Percentiles rank a stretch among this genome's conserved stretches.
phyloP scores from a whole-genome alignment of 257 asterid species.

The Solanum neorickii region DNA sequence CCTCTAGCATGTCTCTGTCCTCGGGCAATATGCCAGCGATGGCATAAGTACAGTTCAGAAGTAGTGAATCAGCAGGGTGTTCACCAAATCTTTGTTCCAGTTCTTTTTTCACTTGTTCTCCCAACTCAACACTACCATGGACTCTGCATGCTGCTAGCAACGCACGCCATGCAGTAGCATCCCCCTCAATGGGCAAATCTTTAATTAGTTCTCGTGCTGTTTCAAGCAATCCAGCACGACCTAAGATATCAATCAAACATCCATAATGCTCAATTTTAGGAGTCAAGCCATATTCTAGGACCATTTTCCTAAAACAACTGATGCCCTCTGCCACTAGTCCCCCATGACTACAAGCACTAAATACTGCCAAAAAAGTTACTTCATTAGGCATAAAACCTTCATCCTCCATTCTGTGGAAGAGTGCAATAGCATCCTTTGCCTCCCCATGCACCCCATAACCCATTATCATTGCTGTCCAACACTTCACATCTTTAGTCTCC shows the following conservation, averaged over 20 bases:
- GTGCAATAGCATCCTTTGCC: constrained; percentile 25
- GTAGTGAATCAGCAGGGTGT: constrained; percentile 40
- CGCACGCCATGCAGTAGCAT: constrained; percentile 53
- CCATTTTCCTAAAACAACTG: constrained; percentile 36
- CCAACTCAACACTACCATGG: constrained; percentile 40
- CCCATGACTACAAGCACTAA: constrained; percentile 58
- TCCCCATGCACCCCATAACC: constrained; percentile 41
- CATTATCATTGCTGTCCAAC: constrained; percentile 57
- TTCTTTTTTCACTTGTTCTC: constrained; percentile 29
- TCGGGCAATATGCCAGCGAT: constrained; percentile 32
- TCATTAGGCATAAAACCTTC: constrained; percentile 42
- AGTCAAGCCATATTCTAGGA: constrained; percentile 22
- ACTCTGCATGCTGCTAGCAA: constrained; percentile 59
- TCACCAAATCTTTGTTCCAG: constrained; percentile 22
- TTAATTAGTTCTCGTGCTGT: constrained; percentile 37
- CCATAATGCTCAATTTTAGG: constrained; percentile 61
- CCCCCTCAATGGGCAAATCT: constrained; percentile 35
- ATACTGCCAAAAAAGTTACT: constrained; percentile 52
- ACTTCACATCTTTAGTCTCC: constrained; percentile 38
- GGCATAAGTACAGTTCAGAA: constrained; percentile 30
- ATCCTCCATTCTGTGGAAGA: constrained; percentile 39
- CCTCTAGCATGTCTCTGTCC: constrained; percentile 4
- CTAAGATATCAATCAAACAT: constrained; percentile 49
- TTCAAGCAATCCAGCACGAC: constrained; percentile 51
- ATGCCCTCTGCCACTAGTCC: constrained; percentile 46